These are phyloP conservation scores for Aspergillus cavernicola DNA, from an alignment of 495 filamentous ascomycete species.

Conservation along the genomic window DNA sequence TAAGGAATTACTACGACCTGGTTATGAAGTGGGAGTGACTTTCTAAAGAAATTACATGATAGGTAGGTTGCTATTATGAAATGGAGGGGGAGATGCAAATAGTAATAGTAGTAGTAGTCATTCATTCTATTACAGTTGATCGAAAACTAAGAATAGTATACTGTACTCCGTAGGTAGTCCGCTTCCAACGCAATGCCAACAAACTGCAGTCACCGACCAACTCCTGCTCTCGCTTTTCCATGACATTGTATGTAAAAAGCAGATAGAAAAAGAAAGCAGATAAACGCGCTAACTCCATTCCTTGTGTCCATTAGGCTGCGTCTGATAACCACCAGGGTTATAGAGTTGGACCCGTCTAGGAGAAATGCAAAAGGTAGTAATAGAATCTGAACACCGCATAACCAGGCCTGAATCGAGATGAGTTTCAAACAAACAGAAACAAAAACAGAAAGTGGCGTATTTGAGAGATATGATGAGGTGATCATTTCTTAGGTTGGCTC, in stretches of 20 bases:
- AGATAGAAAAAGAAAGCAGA: background rate
- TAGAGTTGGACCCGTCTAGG: background rate
- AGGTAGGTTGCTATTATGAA: too few relatives aligned
- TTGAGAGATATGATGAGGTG: background rate
- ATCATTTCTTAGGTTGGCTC: conserved; percentile 1
- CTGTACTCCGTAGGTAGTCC: background rate
- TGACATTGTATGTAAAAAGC: background rate
- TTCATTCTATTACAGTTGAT: background rate
- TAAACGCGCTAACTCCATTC: background rate
- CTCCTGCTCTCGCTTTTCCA: background rate
- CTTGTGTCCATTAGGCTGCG: background rate
- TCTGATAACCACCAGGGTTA: background rate
- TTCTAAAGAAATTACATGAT: too few relatives aligned
- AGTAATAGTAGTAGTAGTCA: too few relatives aligned
- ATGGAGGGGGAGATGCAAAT: too few relatives aligned
- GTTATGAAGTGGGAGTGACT: too few relatives aligned
- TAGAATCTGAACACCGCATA: background rate
- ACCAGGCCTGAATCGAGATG: background rate
- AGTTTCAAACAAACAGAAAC: background rate
- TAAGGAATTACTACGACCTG: too few relatives aligned
- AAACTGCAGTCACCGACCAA: background rate
- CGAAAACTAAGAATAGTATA: background rate
- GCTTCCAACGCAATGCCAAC: background rate
- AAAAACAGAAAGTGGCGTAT: background rate
- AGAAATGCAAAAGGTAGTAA: background rate